Conservation (phyloP, 2,329 filamentous ascomycete species). For the Penicillium sp. region DNA sequence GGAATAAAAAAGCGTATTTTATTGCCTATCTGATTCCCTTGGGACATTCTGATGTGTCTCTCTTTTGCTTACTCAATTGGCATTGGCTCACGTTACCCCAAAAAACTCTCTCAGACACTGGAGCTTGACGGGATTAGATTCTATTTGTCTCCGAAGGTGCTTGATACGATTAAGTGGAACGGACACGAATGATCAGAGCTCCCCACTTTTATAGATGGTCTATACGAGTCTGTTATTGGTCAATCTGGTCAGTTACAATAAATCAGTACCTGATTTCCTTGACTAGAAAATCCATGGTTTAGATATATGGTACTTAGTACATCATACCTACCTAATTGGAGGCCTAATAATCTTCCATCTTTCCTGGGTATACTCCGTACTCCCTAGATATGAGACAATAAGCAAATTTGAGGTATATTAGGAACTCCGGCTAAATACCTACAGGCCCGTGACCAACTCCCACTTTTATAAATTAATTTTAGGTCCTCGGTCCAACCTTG, state of each 20-base stretch:
- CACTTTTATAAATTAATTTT: slow-evolving; percentile 17
- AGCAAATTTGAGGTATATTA: neutral
- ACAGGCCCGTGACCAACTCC: neutral
- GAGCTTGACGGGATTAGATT: neutral
- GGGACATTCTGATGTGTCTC: neutral
- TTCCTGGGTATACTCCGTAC: too few relatives aligned
- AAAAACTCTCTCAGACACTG: neutral
- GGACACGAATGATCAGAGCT: slow-evolving; percentile 26
- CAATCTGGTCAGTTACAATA: neutral
- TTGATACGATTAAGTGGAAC: slow-evolving; percentile 4
- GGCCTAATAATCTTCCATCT: too few relatives aligned
- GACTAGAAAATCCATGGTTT: neutral
- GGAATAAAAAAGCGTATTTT: too few relatives aligned
- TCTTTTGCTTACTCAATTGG: neutral
- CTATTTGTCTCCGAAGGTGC: neutral
- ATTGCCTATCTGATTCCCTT: slow-evolving; percentile 10
- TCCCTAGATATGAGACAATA: too few relatives aligned
- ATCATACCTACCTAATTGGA: too few relatives aligned
- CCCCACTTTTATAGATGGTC: slow-evolving; percentile 23
- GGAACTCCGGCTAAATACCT: slow-evolving; percentile 5
- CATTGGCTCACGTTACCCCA: neutral
- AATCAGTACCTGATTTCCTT: slow-evolving; percentile 4
- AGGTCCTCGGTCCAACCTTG: slow-evolving; percentile 14
- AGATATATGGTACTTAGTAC: too few relatives aligned
- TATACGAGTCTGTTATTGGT: slow-evolving; percentile 25